Evolutionary conservation across 768 basidiomycete species (phyloP).

Genomic region (Macrocybe gigantea): DNA sequence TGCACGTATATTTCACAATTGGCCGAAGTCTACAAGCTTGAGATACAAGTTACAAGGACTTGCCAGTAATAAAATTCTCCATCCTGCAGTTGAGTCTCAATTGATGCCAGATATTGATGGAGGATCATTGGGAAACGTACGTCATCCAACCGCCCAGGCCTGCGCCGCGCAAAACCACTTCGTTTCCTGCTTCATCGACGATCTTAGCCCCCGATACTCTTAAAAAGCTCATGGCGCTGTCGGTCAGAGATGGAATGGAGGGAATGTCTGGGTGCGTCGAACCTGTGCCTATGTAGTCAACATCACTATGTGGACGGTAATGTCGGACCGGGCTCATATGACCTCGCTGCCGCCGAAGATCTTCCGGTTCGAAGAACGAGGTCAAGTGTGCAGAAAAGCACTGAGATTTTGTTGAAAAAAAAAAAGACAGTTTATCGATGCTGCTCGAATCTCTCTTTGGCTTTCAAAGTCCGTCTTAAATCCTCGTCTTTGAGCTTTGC

Average conservation of each 20-base stretch:
- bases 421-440: conserved; percentile 9
- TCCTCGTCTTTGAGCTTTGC: conserved; percentile 63
- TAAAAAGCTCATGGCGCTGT: conserved; percentile 39
- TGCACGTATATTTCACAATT: not conserved
- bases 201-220: conserved; percentile 55
- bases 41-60: not conserved
- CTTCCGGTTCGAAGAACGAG: too few species aligned
- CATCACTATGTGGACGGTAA: too few species aligned
- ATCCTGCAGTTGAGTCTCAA: conserved; percentile 56
- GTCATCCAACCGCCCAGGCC: conserved; percentile 82
- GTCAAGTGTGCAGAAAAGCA: too few species aligned
- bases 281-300: too few species aligned
- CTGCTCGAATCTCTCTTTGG: conserved; percentile 45
- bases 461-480: conserved; percentile 51
- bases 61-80: conserved; percentile 78
- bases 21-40: not conserved
- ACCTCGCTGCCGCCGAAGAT: too few species aligned
- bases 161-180: conserved; percentile 62
- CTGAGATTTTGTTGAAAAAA: not conserved
- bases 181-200: conserved; percentile 48
- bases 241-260: not conserved
- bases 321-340: too few species aligned
- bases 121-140: conserved; percentile 24
- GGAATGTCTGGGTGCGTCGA: not conserved
- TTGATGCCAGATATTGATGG: not conserved